A percentile compares a stretch with the other conserved stretches of the same genome.
Conservation (phyloP, 805 yeast species). For the Saccharomycopsis fermentans region DNA sequence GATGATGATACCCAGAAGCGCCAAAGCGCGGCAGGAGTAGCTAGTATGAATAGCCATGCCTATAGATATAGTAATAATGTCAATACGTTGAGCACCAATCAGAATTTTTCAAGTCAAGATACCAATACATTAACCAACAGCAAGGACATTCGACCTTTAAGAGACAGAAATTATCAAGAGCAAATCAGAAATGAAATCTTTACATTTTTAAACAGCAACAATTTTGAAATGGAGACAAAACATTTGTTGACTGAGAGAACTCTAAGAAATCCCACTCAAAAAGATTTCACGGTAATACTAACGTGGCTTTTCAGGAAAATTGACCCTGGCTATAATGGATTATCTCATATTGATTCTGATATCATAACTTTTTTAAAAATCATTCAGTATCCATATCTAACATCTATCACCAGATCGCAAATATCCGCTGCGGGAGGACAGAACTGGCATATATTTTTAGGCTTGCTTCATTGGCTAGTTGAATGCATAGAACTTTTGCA, state of each 20-base stretch:
- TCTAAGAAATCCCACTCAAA: slow-evolving; percentile 72
- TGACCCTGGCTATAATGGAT: slow-evolving; percentile 70
- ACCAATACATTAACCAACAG: background rate
- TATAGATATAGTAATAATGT: background rate
- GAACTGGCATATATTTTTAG: slow-evolving; percentile 76
- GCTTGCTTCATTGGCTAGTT: slow-evolving; percentile 76
- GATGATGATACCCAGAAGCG: background rate
- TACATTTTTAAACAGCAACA: slow-evolving; percentile 50
- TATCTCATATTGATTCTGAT: slow-evolving; percentile 45
- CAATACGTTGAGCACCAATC: background rate
- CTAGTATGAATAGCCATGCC: background rate
- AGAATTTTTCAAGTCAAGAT: background rate
- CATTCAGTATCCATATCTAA: slow-evolving; percentile 71
- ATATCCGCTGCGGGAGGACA: slow-evolving; percentile 87
- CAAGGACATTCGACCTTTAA: slow-evolving; percentile 66
- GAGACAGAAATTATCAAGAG: slow-evolving; percentile 60
- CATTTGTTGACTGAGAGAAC: slow-evolving; percentile 58
- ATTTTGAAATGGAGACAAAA: slow-evolving; percentile 67
- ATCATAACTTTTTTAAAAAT: slow-evolving; percentile 56
- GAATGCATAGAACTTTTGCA: slow-evolving; percentile 30
- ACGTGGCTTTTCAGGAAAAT: slow-evolving; percentile 67
- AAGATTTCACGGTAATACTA: slow-evolving; percentile 69
- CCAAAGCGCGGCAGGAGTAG: background rate
- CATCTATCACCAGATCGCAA: slow-evolving; percentile 71
- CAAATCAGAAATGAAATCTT: slow-evolving; percentile 57